Evolutionary conservation across 2,329 filamentous ascomycete species (phyloP).

Genomic region (Byssochlamys sp.): DNA sequence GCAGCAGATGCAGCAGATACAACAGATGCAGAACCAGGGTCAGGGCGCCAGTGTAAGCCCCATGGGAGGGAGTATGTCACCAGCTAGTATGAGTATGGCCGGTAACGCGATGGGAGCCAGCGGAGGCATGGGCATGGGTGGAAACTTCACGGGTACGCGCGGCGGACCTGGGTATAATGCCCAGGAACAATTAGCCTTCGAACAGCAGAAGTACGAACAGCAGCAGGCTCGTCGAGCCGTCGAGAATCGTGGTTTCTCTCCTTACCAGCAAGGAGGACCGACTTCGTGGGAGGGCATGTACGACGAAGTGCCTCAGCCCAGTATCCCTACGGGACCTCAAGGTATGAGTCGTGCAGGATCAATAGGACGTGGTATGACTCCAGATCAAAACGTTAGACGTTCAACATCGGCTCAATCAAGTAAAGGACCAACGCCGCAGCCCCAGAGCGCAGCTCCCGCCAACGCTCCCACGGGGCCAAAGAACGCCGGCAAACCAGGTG

Average conservation of each 20-base stretch:
- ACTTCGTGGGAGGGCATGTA: constrained; percentile 97
- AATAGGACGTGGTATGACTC: constrained; percentile 32
- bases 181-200: constrained; percentile 64
- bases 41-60: constrained; percentile 32
- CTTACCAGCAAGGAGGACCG: constrained; percentile 51
- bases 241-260: constrained; percentile 31
- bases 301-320: constrained; percentile 82
- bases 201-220: constrained; percentile 69
- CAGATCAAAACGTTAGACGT: constrained; percentile 26
- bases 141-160: constrained; percentile 36
- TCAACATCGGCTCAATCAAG: constrained; percentile 33
- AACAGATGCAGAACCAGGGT: constrained; percentile 46
- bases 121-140: constrained; percentile 36
- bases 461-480: constrained; percentile 91
- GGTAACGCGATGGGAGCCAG: constrained; percentile 15
- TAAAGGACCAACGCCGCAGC: constrained; percentile 33
- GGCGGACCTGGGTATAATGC: constrained; percentile 53
- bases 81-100: constrained; percentile 14
- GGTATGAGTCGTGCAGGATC: constrained; percentile 36
- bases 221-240: constrained; percentile 51
- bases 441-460: constrained; percentile 52
- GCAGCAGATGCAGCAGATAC: constrained; percentile 61
- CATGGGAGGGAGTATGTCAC: constrained; percentile 28
- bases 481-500: constrained; percentile 83
- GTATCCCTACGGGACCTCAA: constrained; percentile 47